Evolutionary conservation across 805 yeast species (phyloP).

Genomic region (Cephaloascus albidus): DNA sequence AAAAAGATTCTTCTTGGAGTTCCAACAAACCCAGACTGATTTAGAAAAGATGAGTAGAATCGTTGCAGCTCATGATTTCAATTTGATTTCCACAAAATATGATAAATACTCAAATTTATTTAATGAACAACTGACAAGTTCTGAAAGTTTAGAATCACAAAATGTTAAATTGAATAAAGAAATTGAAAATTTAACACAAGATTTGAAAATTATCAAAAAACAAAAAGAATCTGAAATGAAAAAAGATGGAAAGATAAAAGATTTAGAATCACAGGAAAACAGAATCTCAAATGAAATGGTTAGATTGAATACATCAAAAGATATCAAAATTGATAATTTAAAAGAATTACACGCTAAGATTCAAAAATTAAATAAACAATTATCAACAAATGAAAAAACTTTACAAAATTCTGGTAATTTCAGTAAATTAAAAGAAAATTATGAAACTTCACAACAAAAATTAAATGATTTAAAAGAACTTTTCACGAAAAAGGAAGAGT

Average conservation of each 20-base stretch:
- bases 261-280: constrained; percentile 49
- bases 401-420: neutral
- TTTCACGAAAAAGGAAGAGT: constrained; percentile 59
- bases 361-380: constrained; percentile 2
- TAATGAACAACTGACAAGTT: constrained; percentile 26
- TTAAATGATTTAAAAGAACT: constrained; percentile 36
- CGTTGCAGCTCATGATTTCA: constrained; percentile 71
- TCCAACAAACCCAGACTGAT: constrained; percentile 75
- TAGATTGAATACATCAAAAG: constrained; percentile 55
- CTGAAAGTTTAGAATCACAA: constrained; percentile 30
- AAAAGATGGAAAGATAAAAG: constrained; percentile 52
- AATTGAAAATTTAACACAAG: constrained; percentile 48
- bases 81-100: constrained; percentile 27
- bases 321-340: constrained; percentile 46
- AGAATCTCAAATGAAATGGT: constrained; percentile 54
- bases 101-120: constrained; percentile 33
- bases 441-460: constrained; percentile 29
- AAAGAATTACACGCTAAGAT: constrained; percentile 25
- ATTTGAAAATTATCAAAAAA: constrained; percentile 41
- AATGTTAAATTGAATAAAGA: constrained; percentile 44
- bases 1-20: constrained; percentile 75
- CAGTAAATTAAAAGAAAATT: constrained; percentile 26
- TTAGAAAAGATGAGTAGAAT: constrained; percentile 66
- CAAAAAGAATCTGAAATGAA: constrained; percentile 49
- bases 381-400: constrained; percentile 1